Percentiles rank a stretch among this genome's conserved stretches.
These are phyloP conservation scores for Mycena alexandri DNA, from an alignment of 768 basidiomycete species.

Conservation along the genomic window DNA sequence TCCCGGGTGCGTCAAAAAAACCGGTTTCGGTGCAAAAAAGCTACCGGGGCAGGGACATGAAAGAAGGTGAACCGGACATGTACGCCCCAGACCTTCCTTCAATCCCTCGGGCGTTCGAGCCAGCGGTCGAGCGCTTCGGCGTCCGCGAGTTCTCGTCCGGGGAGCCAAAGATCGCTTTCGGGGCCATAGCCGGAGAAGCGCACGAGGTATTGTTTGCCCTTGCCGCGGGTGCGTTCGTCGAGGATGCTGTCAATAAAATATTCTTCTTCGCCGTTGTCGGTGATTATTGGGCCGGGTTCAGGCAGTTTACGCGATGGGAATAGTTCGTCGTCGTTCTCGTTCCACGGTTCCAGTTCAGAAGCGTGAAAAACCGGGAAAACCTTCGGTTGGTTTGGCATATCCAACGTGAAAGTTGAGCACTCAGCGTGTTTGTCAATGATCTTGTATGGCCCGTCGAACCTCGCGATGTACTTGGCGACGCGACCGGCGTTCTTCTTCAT, in stretches of 20 bases:
- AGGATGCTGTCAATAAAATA: too few species aligned
- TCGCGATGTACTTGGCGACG: too few species aligned
- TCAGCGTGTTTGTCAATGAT: too few species aligned
- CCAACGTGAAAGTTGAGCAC: constrained; percentile 35
- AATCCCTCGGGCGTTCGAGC: constrained; percentile 1
- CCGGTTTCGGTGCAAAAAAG: too few species aligned
- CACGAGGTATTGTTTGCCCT: constrained; percentile 13
- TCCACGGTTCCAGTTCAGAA: constrained; percentile 38
- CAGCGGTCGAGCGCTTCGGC: constrained; percentile 15
- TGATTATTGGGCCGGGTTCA: not conserved
- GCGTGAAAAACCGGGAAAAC: constrained; percentile 48
- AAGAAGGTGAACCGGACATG: not conserved
- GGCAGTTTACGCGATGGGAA: constrained; percentile 43
- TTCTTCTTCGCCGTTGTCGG: too few species aligned
- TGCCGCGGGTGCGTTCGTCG: too few species aligned
- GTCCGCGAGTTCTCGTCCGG: constrained; percentile 41
- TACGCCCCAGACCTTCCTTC: not conserved
- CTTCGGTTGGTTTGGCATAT: constrained; percentile 26
- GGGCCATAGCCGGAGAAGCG: constrained; percentile 9
- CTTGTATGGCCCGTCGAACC: constrained; percentile 37
- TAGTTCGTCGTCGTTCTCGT: constrained; percentile 39
- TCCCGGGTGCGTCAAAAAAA: too few species aligned
- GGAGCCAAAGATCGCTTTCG: constrained; percentile 47
- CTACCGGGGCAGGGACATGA: too few species aligned
- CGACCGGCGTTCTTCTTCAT: too few species aligned